Evolutionary conservation across 202 grass and related monocot genomes (phyloP).

Genomic region (Schoenoplectus triqueter): DNA sequence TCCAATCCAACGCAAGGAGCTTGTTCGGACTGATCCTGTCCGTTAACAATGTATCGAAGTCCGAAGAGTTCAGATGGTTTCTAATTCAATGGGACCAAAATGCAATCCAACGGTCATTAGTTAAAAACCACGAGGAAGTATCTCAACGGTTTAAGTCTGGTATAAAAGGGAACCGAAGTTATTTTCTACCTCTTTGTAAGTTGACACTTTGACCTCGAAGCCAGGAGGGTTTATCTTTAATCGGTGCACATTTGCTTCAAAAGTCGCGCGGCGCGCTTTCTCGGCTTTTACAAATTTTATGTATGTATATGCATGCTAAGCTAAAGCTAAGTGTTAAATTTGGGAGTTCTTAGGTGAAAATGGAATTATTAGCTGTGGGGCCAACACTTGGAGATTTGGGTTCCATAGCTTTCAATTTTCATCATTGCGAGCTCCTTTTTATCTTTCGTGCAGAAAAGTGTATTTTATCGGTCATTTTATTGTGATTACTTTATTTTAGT

Average conservation of each 20-base stretch:
- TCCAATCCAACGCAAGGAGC: background rate
- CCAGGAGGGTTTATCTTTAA: background rate
- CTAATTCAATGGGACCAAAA: background rate
- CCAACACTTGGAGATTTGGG: background rate
- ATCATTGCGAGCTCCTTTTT: conserved; percentile 12
- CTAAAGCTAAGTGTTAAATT: background rate
- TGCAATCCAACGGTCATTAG: background rate
- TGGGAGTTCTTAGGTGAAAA: background rate
- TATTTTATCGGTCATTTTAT: background rate
- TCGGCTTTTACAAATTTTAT: background rate
- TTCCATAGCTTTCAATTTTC: conserved; percentile 10
- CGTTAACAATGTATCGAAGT: background rate
- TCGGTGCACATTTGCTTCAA: conserved; percentile 16
- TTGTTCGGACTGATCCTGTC: background rate
- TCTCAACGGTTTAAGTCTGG: background rate
- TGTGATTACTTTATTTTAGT: background rate
- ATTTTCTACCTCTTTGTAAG: background rate
- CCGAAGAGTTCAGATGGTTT: background rate
- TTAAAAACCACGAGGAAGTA: background rate
- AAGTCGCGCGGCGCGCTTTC: background rate
- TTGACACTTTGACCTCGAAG: background rate
- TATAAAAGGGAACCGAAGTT: background rate
- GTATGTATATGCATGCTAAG: background rate
- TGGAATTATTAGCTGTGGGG: background rate
- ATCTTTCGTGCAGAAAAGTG: background rate